phyloP scores from a whole-genome alignment of 2,329 filamentous ascomycete species.

The Microcyclospora pomicola region DNA sequence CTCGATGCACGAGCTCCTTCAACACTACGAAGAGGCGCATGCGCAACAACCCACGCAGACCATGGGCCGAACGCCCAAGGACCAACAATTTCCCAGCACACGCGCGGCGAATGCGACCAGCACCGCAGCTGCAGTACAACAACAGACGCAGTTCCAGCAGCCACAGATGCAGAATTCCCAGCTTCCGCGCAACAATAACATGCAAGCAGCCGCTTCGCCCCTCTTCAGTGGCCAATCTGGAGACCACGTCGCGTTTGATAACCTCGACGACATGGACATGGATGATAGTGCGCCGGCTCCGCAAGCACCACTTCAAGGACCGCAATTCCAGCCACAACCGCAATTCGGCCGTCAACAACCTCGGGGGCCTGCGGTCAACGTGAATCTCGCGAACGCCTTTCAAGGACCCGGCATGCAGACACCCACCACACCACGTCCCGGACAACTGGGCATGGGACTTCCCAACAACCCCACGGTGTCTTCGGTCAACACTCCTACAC shows the following conservation, averaged over 20 bases:
- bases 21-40: conserved; percentile 94
- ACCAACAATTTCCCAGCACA: conserved; percentile 23
- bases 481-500: conserved; percentile 86
- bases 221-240: conserved; percentile 20
- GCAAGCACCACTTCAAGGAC: conserved; percentile 22
- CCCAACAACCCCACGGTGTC: conserved; percentile 94
- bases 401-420: conserved; percentile 63
- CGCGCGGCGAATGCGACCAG: conserved; percentile 21
- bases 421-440: conserved; percentile 69
- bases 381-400: conserved; percentile 60
- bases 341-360: conserved; percentile 43
- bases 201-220: conserved; percentile 11
- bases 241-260: conserved; percentile 25
- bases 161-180: conserved; percentile 1
- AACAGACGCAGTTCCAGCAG: conserved; percentile 18
- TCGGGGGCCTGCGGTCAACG: conserved; percentile 57
- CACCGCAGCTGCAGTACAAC: conserved; percentile 22
- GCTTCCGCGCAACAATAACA: neutral
- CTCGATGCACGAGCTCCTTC: conserved; percentile 83
- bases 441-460: conserved; percentile 52
- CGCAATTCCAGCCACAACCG: conserved; percentile 32
- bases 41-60: conserved; percentile 42
- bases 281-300: conserved; percentile 62
- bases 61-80: conserved; percentile 25
- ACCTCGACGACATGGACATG: conserved; percentile 93